phyloP scores from a whole-genome alignment of 495 filamentous ascomycete species.

The Thermochaetoides thermophila region DNA sequence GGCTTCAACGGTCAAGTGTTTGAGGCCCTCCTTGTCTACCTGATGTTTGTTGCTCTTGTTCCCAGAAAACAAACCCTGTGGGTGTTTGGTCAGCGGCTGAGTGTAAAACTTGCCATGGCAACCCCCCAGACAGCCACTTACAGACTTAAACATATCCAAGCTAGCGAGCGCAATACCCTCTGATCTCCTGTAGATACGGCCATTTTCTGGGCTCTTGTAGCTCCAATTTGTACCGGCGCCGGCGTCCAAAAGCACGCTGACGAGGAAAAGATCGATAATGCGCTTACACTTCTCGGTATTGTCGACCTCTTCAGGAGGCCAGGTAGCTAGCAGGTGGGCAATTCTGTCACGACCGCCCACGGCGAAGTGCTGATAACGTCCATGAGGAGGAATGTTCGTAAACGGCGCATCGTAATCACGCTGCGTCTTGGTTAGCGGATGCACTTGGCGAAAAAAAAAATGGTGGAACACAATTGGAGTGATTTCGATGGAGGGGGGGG shows the following conservation, averaged over 20 bases:
- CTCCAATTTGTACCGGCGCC: slow-evolving; percentile 74
- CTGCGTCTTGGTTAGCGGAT: too few relatives aligned
- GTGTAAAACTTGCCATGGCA: neutral
- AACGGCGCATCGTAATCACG: slow-evolving; percentile 83
- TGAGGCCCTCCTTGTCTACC: slow-evolving; percentile 73
- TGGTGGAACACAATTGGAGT: slow-evolving; percentile 4
- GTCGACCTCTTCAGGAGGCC: slow-evolving; percentile 49
- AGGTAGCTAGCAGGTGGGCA: slow-evolving; percentile 53
- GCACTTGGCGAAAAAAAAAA: too few relatives aligned
- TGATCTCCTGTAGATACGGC: slow-evolving; percentile 66
- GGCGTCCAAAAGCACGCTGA: slow-evolving; percentile 82
- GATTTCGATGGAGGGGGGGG: too few relatives aligned
- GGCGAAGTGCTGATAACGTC: slow-evolving; percentile 82
- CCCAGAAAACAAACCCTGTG: slow-evolving; percentile 75
- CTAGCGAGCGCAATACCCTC: slow-evolving; percentile 90
- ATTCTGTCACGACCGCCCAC: slow-evolving; percentile 68
- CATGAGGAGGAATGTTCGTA: slow-evolving; percentile 68
- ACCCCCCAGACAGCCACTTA: slow-evolving; percentile 8
- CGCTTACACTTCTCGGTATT: slow-evolving; percentile 58
- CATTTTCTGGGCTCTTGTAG: slow-evolving; percentile 84
- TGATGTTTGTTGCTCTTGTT: slow-evolving; percentile 66
- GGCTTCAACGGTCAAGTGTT: slow-evolving; percentile 55
- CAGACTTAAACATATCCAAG: slow-evolving; percentile 89
- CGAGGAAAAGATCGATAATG: slow-evolving; percentile 71
- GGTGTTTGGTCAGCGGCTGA: neutral